Evolutionary conservation across 331 rosid species (phyloP), one percentile per base, ranked within the genome.

Genomic region (Stylosanthes scabra): DNA sequence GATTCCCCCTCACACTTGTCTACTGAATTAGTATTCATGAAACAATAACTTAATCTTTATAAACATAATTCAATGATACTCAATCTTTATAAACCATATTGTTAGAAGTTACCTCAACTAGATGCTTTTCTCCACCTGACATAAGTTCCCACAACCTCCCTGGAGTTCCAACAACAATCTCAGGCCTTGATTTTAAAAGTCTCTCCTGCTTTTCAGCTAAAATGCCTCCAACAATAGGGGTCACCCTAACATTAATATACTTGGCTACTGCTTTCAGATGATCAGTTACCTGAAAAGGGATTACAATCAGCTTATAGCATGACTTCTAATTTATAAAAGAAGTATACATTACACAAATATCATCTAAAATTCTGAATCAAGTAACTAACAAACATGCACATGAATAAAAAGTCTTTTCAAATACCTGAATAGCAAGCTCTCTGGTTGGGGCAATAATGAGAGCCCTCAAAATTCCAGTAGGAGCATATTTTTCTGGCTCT

Each of bases 61-160:
- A 71, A 60, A 55, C 47, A 75, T 8, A 56, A 72, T 41, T 47
- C 27, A 64, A 58, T 51, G 25, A 20, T 20, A 20, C 25, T 20
- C n/a, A n/a, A n/a, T n/a, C n/a, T n/a, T n/a, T n/a, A n/a, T n/a
- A 68, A n/a, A n/a, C n/a, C n/a, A 52, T 51, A 20, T 67, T 34
- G 9, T 29, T 57, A 70, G 42, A 47, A 70, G 81, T 81, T 71
- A 88, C 99, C 93, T 95, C 97, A 34, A 83, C 87, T 11, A 91
- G 90, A 86, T 95, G 97, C 59, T 63, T 84, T 55, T 90, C 97
- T 73, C 99, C 97, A 31, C 87, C 83, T 47, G 97, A 91, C 89
- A 90, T 88, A 76, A 91, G 96, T 75, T 91, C 97, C 99, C 99
- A 91, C 63, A 95, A 84, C 83, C 99, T 86, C 74, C 99, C 99